A percentile compares a stretch with the other conserved stretches of the same genome.
phyloP scores from a whole-genome alignment of 192 early-diverging fungal genomes.

The Rhizophagus prolifer region DNA sequence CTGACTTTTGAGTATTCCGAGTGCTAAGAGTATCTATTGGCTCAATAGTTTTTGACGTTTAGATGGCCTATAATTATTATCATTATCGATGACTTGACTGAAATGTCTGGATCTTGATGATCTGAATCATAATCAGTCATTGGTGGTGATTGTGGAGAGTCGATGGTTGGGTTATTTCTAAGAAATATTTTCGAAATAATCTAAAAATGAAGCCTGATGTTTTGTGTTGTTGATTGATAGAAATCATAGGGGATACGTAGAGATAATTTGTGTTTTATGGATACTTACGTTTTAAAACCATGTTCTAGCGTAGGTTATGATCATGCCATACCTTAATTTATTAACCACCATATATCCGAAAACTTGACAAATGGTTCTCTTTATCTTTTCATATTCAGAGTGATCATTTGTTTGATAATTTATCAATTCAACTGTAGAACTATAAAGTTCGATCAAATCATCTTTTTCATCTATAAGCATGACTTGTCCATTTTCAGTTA shows the following conservation, averaged over 20 bases:
- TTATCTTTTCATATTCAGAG: constrained; percentile 5
- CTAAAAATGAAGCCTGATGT: constrained; percentile 1
- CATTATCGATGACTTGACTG: too few species aligned
- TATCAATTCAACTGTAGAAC: neutral
- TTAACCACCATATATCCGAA: constrained; percentile 38
- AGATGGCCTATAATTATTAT: neutral
- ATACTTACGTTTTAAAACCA: neutral
- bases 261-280: neutral
- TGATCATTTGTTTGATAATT: neutral
- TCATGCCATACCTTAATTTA: constrained; percentile 31
- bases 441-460: neutral
- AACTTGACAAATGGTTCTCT: constrained; percentile 7
- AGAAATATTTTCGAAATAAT: constrained; percentile 18
- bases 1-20: too few species aligned
- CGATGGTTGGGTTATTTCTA: neutral
- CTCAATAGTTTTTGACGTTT: constrained; percentile 6
- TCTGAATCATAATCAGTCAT: too few species aligned
- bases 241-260: constrained; percentile 26
- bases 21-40: neutral
- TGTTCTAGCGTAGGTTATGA: constrained; percentile 31
- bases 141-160: constrained; percentile 1
- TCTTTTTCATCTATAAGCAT: constrained; percentile 3
- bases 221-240: constrained; percentile 7
- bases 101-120: neutral
- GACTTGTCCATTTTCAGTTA: neutral